Evolutionary conservation across 116 monocot genomes (phyloP), one percentile per base, ranked within the genome.

Genomic region (Phalaenopsis hybrid): DNA sequence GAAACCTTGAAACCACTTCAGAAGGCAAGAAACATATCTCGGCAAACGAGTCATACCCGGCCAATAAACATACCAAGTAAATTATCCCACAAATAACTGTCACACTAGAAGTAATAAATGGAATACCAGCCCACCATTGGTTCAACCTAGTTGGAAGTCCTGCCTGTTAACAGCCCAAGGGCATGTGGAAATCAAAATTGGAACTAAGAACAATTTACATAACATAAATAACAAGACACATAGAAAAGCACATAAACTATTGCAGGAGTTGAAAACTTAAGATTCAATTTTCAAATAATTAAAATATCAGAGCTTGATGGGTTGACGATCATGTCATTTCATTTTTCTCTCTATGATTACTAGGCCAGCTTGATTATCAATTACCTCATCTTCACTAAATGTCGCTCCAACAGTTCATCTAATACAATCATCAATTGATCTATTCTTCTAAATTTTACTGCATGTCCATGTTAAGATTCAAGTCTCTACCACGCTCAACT

Each of bases 21-120:
- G 90, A 86, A 23, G 97, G 97, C 88, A 91, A 88, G 88, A 97
- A 97, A 83, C 97, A 94, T 79, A 97, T 87, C 78, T 90, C 83
- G 70, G 23, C 5, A 68, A 93, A 97, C 44, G 94, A 92, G 69
- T 97, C 97, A 84, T 93, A 97, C 28, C 97, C 97, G 79, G 89
- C 75, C 72, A 97, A 81, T 69, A 97, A 81, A 82, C 94, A 97
- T 21, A 94, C 88, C 84, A 94, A 65, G 83, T 97, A 97, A 57
- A 94, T 94, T 11, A 85, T 57, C 17, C 88, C 83, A 82, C 94
- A 97, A 52, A 91, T 12, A 49, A 97, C 84, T 51, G 90, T 79
- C 75, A 97, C 89, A 75, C 91, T 86, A 80, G 94, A 94, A 52
- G 91, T 94, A 65, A 97, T 90, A 84, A 97, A 94, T 46, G 97